Conservation (phyloP, 208 protist genomes). For the Angomonas ambiguus region DNA sequence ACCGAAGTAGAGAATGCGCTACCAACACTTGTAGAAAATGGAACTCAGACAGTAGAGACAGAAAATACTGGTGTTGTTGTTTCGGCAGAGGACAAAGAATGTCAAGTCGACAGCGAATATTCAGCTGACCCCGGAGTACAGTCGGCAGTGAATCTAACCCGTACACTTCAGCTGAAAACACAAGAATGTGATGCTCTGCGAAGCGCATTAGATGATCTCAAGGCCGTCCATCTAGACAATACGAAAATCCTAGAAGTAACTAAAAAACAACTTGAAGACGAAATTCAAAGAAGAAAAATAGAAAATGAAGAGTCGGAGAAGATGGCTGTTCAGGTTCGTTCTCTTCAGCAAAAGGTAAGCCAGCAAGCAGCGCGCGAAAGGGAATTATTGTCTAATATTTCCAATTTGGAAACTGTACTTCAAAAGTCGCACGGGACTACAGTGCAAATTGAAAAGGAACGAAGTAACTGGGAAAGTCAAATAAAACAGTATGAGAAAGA, state of each 20-base stretch:
- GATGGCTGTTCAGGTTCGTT: slow-evolving; percentile 55
- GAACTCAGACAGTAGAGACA: slow-evolving; percentile 20
- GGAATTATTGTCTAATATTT: slow-evolving; percentile 35
- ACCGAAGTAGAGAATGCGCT: background rate
- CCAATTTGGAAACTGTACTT: slow-evolving; percentile 38
- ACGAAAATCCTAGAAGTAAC: slow-evolving; percentile 33
- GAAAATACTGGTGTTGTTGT: slow-evolving; percentile 13
- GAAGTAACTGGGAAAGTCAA: slow-evolving; percentile 42
- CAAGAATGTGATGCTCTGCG: slow-evolving; percentile 63
- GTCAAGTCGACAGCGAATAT: slow-evolving; percentile 21
- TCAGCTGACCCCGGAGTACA: slow-evolving; percentile 7
- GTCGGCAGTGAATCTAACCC: slow-evolving; percentile 30
- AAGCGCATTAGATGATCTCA: slow-evolving; percentile 46
- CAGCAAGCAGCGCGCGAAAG: slow-evolving; percentile 50
- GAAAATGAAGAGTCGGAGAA: slow-evolving; percentile 50
- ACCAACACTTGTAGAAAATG: background rate
- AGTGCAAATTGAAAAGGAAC: slow-evolving; percentile 40
- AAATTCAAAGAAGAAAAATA: slow-evolving; percentile 32
- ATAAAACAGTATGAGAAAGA: slow-evolving; percentile 71
- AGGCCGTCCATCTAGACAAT: slow-evolving; percentile 38
- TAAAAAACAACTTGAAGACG: slow-evolving; percentile 38
- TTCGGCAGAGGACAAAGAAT: slow-evolving; percentile 27
- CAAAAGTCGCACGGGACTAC: slow-evolving; percentile 31
- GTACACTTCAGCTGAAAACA: slow-evolving; percentile 60
- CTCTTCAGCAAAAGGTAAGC: slow-evolving; percentile 64